phyloP scores from a whole-genome alignment of 2,329 filamentous ascomycete genomes.

The Aureobasidium vineae region DNA sequence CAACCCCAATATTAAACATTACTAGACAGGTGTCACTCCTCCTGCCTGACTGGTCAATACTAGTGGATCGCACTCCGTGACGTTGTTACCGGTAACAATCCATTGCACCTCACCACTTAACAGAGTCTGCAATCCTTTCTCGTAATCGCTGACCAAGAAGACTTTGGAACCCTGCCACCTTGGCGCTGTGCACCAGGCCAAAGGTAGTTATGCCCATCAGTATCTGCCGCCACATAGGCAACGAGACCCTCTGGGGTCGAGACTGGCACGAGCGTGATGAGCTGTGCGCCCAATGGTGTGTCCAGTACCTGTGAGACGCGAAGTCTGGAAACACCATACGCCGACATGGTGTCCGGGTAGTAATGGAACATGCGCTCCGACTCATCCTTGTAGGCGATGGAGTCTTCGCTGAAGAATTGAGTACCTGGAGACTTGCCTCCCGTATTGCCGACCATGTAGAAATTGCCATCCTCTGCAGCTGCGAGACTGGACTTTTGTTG shows the following conservation, averaged over 20 bases:
- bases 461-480: not conserved
- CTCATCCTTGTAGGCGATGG: not conserved
- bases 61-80: not conserved
- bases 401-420: not conserved
- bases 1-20: too few species aligned
- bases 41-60: not conserved
- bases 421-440: not conserved
- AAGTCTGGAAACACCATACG: not conserved
- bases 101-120: not conserved
- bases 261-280: not conserved
- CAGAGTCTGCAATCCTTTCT: not conserved
- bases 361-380: constrained; percentile 3
- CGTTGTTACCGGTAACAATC: not conserved
- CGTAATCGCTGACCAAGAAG: not conserved
- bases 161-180: not conserved
- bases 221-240: not conserved
- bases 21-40: not conserved
- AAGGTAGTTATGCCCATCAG: not conserved
- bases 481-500: not conserved
- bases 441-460: not conserved
- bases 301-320: not conserved
- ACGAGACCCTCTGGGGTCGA: not conserved
- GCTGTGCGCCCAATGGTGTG: not conserved
- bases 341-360: not conserved
- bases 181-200: not conserved